Conservation (phyloP, 495 filamentous ascomycete genomes). For the Niebla homalea region DNA sequence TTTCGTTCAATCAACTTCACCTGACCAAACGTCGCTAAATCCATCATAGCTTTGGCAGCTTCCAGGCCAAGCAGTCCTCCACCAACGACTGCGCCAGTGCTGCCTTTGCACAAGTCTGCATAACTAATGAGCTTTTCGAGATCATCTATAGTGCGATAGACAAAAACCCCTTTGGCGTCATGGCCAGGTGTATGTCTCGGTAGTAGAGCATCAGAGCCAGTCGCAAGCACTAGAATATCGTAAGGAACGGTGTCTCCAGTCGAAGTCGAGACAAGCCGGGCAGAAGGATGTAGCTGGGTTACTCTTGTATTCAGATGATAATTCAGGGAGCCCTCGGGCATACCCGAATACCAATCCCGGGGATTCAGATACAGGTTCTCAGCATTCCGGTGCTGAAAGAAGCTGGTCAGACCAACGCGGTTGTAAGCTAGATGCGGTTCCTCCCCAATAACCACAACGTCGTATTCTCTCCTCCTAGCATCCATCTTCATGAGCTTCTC, state of each 20-base stretch:
- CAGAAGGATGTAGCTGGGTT: slow-evolving; percentile 48
- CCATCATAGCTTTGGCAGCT: slow-evolving; percentile 92
- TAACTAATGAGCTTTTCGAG: slow-evolving; percentile 71
- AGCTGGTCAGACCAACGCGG: slow-evolving; percentile 85
- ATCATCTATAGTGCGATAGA: slow-evolving; percentile 86
- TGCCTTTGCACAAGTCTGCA: slow-evolving; percentile 49
- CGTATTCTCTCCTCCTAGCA: slow-evolving; percentile 59
- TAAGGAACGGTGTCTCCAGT: slow-evolving; percentile 61
- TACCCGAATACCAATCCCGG: slow-evolving; percentile 55
- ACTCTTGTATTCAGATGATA: slow-evolving; percentile 79
- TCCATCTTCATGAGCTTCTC: slow-evolving; percentile 89
- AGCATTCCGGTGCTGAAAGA: slow-evolving; percentile 81
- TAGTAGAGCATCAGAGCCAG: slow-evolving; percentile 79
- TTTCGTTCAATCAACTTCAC: slow-evolving; percentile 85
- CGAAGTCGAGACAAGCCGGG: slow-evolving; percentile 58
- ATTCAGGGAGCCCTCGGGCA: slow-evolving; percentile 53
- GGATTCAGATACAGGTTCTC: slow-evolving; percentile 88
- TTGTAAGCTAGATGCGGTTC: slow-evolving; percentile 91
- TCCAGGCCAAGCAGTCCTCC: slow-evolving; percentile 83
- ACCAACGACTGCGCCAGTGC: slow-evolving; percentile 70
- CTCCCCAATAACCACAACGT: slow-evolving; percentile 85
- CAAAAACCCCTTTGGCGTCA: slow-evolving; percentile 79
- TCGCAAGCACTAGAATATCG: slow-evolving; percentile 81
- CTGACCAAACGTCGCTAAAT: slow-evolving; percentile 60
- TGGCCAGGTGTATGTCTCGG: slow-evolving; percentile 71